These are phyloP conservation scores for Scheffersomyces illinoinensis DNA, from an alignment of 1,139 yeast genomes.

Conservation along the genomic window DNA sequence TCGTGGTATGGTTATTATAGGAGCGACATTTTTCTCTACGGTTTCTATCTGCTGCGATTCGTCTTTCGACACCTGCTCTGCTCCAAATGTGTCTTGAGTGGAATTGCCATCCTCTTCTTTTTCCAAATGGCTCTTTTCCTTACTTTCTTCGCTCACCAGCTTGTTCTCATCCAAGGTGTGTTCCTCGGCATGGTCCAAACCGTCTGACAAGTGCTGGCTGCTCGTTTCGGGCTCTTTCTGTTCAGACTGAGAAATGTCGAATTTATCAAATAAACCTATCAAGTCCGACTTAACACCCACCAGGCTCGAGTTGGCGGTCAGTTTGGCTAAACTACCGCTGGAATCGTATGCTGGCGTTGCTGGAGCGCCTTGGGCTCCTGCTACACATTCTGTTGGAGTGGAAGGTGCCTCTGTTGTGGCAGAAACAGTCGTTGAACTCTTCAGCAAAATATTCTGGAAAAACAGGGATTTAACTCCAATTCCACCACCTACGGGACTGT, in stretches of 20 bases:
- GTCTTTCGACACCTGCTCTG: slow-evolving; percentile 1
- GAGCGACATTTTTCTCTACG: neutral
- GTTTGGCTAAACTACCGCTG: slow-evolving; percentile 2
- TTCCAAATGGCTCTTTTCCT: neutral
- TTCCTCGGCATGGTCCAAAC: slow-evolving; percentile 8
- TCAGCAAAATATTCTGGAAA: slow-evolving; percentile 19
- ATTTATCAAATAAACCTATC: slow-evolving; percentile 42
- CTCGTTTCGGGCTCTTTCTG: neutral
- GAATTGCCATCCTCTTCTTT: neutral
- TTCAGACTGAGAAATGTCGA: slow-evolving; percentile 22
- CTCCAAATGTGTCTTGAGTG: neutral
- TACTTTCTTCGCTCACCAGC: slow-evolving; percentile 4
- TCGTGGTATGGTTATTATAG: neutral
- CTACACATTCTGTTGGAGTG: neutral
- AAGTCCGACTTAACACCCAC: slow-evolving; percentile 26
- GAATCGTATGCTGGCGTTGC: slow-evolving; percentile 2
- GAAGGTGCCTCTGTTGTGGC: slow-evolving; percentile 2
- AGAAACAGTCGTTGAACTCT: slow-evolving; percentile 7
- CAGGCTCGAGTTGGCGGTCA: neutral
- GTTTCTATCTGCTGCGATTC: neutral
- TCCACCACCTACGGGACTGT: neutral
- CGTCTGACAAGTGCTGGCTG: neutral
- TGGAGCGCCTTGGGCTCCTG: neutral
- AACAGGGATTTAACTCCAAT: slow-evolving; percentile 16
- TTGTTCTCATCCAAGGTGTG: slow-evolving; percentile 10